Evolutionary conservation across 371 early-diverging fungal species (phyloP).

Genomic region (Saksenaea vasiformis): DNA sequence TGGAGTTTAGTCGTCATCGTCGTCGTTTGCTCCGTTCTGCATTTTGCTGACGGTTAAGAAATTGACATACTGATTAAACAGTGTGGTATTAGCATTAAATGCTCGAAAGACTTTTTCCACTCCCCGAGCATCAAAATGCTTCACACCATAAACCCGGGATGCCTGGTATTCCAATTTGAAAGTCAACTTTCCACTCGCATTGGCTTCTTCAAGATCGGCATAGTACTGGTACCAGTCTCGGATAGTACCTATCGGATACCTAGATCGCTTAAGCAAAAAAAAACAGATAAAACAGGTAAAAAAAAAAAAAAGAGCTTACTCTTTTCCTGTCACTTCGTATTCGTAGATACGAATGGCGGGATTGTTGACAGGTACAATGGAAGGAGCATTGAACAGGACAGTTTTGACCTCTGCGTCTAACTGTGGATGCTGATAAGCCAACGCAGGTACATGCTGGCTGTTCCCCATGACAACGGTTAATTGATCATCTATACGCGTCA

Average conservation of each 20-base stretch:
- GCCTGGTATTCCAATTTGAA: conserved; percentile 48
- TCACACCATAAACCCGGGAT: conserved; percentile 30
- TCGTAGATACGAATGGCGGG: conserved; percentile 54
- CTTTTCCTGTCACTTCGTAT: conserved; percentile 28
- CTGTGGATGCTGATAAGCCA: background rate
- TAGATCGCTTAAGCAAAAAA: background rate
- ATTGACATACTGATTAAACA: conserved; percentile 8
- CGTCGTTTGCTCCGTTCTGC: background rate
- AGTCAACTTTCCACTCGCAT: conserved; percentile 21
- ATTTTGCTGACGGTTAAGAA: conserved; percentile 13
- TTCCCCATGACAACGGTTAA: conserved; percentile 20
- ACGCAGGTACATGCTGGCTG: background rate
- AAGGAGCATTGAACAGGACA: conserved; percentile 46
- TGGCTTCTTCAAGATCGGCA: conserved; percentile 36
- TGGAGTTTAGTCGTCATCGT: conserved; percentile 11
- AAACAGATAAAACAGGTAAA: background rate
- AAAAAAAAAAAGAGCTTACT: conserved; percentile 11
- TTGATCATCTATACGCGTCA: conserved; percentile 18
- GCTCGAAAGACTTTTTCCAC: conserved; percentile 9
- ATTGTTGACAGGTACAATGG: conserved; percentile 51
- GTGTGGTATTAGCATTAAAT: conserved; percentile 1
- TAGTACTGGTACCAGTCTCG: conserved; percentile 49
- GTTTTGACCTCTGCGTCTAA: conserved; percentile 8
- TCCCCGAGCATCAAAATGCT: conserved; percentile 22
- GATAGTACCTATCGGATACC: conserved; percentile 38